Evolutionary conservation across 139 green algal species (phyloP).

Genomic region (Haematococcus lacustris): DNA sequence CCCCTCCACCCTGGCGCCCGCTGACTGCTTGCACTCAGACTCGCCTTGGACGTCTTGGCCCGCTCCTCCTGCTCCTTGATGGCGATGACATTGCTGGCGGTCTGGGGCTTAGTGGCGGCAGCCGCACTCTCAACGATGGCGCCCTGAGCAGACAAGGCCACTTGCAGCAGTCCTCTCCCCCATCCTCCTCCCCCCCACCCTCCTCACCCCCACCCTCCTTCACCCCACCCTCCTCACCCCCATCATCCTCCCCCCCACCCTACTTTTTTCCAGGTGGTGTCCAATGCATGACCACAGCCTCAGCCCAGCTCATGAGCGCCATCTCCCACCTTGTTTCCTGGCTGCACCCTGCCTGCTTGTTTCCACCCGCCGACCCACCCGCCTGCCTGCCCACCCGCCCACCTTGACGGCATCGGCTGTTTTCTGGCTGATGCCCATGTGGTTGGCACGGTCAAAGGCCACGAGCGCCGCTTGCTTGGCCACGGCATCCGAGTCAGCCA

Average conservation of each 20-base stretch:
- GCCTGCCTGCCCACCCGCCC: not conserved
- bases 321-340: not conserved
- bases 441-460: slow-evolving; percentile 80
- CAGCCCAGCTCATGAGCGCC: not conserved
- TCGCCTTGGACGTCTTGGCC: slow-evolving; percentile 41
- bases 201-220: too few species aligned
- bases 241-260: too few species aligned
- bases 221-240: too few species aligned
- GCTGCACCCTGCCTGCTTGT: not conserved
- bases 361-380: not conserved
- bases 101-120: not conserved
- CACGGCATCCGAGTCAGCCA: slow-evolving; percentile 45
- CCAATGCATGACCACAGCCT: not conserved
- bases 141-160: not conserved
- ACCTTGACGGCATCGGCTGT: slow-evolving; percentile 29
- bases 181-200: too few species aligned
- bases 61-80: slow-evolving; percentile 68
- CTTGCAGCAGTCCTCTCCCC: not conserved
- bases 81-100: slow-evolving; percentile 22
- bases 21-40: slow-evolving; percentile 1
- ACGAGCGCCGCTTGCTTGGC: slow-evolving; percentile 59
- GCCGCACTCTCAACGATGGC: slow-evolving; percentile 6
- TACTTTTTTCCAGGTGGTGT: too few species aligned
- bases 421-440: slow-evolving; percentile 64
- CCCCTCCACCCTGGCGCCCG: too few species aligned